Base-by-base conservation (phyloP, 1,139 yeast species). In the Geotrichum bryndzae region DNA sequence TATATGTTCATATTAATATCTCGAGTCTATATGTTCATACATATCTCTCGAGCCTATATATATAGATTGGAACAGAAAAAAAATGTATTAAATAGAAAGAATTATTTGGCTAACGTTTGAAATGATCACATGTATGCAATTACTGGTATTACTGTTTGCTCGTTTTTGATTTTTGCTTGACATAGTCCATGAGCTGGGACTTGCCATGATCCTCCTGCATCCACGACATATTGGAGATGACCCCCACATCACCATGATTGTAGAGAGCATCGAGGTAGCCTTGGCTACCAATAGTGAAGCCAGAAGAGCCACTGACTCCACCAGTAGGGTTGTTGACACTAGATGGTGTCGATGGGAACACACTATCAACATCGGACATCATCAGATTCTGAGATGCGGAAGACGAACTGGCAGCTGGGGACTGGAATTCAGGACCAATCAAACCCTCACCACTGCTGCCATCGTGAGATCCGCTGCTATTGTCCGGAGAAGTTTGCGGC, bases 141-240 rank as follows among this genome's bases (percentile, higher is more conserved):
- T 10, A 8, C n/a, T 35, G 41, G n/a, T 35, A 35, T 33, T 33
- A 33, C 29, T n/a, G 27, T 18, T 38, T 15, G 3, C 41, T 50
- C 27, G 29, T 33, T 25, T 38, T 54, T 13, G 57, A 22, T 25
- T 58, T 53, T 27, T 58, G 54, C 13, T 56, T 59, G 23, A 59
- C 62, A 41, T 59, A 59, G 29, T 59, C 62, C 62, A 59, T 59
- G 18, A 59, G 48, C 33, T 59, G 62, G 22, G 56, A 45, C 18
- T 56, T 56, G n/a, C 62, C 62, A 33, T 56, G 62, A 48, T 59
- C 62, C n/a, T 59, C 62, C 18, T 48, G 50, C 54, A 56, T 45
- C 62, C 62, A 59, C 15, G 56, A 22, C 62, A 59, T 52, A 38
- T 56, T 59, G 15, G 62, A 59, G 11, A 56, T 56, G 18, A 53